Conservation (phyloP, 208 protist genomes). For the Leishmania tarentolae region DNA sequence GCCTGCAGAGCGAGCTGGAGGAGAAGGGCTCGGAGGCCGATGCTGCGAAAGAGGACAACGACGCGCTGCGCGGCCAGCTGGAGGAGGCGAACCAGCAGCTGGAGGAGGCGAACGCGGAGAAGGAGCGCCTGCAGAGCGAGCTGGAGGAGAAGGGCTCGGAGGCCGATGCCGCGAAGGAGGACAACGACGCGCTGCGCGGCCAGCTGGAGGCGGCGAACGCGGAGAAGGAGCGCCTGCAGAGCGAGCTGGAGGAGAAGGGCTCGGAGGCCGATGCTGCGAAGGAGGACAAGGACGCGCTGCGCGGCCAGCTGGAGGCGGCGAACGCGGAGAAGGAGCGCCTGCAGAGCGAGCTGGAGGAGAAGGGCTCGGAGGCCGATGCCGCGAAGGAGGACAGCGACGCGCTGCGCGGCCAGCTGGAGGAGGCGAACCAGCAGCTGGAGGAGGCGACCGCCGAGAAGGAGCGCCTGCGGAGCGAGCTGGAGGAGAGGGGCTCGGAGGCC, state of each 20-base stretch:
- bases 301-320: neutral
- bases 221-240: neutral
- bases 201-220: conserved; percentile 5
- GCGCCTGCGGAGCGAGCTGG: neutral
- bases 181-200: no score
- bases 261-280: neutral
- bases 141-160: no score
- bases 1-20: no score
- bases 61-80: no score
- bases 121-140: no score
- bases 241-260: conserved; percentile 2
- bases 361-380: neutral
- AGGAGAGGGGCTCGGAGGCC: conserved; percentile 1
- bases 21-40: no score
- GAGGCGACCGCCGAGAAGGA: neutral
- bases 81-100: no score
- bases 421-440: conserved; percentile 9
- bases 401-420: conserved; percentile 2
- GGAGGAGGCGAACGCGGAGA: no score
- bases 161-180: no score
- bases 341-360: neutral
- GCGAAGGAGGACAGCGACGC: neutral
- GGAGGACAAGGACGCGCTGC: neutral
- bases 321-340: neutral
- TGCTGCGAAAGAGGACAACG: no score